Base-by-base conservation (phyloP, 1,284 basidiomycete species). In the Singerocomus inundabilis region DNA sequence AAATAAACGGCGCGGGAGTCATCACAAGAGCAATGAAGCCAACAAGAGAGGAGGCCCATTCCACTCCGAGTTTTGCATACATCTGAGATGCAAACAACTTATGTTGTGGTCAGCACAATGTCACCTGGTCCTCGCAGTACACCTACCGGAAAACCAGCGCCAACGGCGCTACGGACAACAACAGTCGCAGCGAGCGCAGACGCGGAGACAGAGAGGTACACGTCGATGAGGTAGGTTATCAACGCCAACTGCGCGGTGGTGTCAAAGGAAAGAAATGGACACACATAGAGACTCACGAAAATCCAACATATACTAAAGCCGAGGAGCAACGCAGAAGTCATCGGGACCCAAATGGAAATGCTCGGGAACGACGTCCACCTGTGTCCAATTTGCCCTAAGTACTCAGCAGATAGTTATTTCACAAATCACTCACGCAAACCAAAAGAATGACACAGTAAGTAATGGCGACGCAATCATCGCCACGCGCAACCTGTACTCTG, bases 401-500 rank as follows among this genome's bases (percentile, higher is more conserved):
- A 8, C 38, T 43, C 44, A 26, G 24, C 37, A 30, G 6, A 30
- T 13, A 36, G 26, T 26, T 12, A 46, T 18, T 16, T 40, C 8
- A 15, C 1, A 44, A 44, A 58, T 56, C 0, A 68, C 77, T 69
- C 64, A 82, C 64, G 76, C 82, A 58, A 88, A 81, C 83, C 82
- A 82, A 69, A 88, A 88, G 64, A 84, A 82, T 1, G 81, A 76
- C 26, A 76, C 53, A 6, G 81, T 70, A 46, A 84, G 77, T 6
- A 82, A 57, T 0, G 83, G 84, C 0, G 78, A 79, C 3, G 78
- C 80, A 45, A 79, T 60, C 57, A 84, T 68, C 1, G 75, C 73
- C 39, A 80, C 74, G 26, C 76, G 74, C 15, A 91, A 70, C 18
- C 85, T 75, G 53, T 78, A 78, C 66, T 91, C 87, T 0, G 88